A percentile compares a stretch with the other conserved stretches of the same genome.
Conservation (phyloP, 2,329 filamentous ascomycete genomes). For the Ceratocystis eucalypticola region DNA sequence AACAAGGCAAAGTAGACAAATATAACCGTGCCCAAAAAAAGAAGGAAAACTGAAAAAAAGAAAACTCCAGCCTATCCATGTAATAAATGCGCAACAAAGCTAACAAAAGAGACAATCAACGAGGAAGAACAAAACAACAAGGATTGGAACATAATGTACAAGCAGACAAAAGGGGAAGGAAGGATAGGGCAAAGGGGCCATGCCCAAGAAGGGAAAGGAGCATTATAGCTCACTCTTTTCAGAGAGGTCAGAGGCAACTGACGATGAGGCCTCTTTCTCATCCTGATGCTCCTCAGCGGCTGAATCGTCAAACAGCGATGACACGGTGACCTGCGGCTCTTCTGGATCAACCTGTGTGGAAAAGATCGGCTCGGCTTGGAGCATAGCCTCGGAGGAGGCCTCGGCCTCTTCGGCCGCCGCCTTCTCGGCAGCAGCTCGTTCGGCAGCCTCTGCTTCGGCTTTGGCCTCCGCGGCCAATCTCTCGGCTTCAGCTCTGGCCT, state of each 20-base stretch:
- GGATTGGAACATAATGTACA: not conserved
- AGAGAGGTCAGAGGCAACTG: conserved; percentile 18
- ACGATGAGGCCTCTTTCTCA: conserved; percentile 24
- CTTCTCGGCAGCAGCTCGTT: not conserved
- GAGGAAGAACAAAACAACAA: not conserved
- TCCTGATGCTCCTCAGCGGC: conserved; percentile 20
- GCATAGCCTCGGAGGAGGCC: not conserved
- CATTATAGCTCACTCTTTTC: conserved; percentile 12
- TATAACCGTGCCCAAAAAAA: not conserved
- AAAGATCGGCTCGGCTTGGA: conserved; percentile 11
- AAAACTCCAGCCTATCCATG: conserved; percentile 1
- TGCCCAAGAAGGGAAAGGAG: not conserved
- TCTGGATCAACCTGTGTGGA: conserved; percentile 21
- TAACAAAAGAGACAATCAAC: not conserved
- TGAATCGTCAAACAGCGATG: conserved; percentile 20
- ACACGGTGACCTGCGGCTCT: conserved; percentile 14
- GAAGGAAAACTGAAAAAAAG: not conserved
- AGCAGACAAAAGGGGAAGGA: not conserved
- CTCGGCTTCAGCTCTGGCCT: conserved; percentile 19
- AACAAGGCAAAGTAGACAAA: too few relatives aligned
- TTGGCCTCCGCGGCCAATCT: conserved; percentile 18
- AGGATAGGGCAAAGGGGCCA: not conserved
- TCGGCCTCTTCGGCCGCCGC: not conserved
- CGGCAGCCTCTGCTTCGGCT: not conserved
- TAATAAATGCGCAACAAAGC: not conserved